phyloP scores from a whole-genome alignment of 2,329 filamentous ascomycete species.

The Epichloe bromicola region DNA sequence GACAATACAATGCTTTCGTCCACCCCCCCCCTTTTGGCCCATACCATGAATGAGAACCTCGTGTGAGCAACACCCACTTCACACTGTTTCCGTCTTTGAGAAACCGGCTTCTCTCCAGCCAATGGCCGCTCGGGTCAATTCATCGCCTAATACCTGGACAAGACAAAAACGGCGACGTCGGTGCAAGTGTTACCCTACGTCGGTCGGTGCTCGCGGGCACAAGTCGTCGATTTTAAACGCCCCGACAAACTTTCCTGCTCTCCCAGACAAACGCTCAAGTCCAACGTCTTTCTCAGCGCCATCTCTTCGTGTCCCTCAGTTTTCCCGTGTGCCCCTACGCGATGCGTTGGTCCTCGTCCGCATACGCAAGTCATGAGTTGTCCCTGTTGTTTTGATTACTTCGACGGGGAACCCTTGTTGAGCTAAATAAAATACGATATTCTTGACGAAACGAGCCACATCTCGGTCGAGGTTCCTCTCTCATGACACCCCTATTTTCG shows the following conservation, averaged over 20 bases:
- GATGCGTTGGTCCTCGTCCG: no score
- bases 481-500: no score
- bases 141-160: no score
- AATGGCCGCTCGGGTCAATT: background rate
- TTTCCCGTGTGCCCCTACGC: no score
- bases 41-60: background rate
- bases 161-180: no score
- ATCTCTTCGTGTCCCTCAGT: no score
- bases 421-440: no score
- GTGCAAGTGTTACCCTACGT: background rate
- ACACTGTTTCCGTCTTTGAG: background rate
- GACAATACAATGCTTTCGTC: background rate
- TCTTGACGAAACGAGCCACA: no score
- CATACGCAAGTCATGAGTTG: background rate
- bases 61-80: background rate
- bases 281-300: no score
- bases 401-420: background rate
- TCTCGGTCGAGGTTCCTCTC: background rate
- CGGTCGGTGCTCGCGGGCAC: background rate
- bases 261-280: no score
- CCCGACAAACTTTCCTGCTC: no score
- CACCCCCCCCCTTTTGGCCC: background rate
- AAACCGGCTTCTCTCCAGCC: background rate
- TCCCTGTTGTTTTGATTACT: background rate
- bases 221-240: no score